phyloP scores from a whole-genome alignment of 2,329 filamentous ascomycete genomes.

The Dichotomopilus funicola region DNA sequence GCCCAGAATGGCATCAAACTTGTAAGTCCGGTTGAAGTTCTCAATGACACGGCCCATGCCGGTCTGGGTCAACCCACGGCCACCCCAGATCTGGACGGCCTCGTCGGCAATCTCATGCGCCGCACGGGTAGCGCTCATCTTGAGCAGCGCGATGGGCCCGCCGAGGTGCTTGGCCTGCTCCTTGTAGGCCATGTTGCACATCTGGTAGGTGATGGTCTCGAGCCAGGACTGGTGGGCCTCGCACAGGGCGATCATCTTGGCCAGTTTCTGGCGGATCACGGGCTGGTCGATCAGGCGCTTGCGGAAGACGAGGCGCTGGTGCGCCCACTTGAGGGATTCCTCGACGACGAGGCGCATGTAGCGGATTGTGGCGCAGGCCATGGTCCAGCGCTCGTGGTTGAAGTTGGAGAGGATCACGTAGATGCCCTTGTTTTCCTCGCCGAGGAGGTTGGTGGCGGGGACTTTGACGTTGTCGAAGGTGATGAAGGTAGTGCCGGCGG shows the following conservation, averaged over 20 bases:
- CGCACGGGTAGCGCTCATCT: constrained; percentile 68
- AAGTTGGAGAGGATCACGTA: constrained; percentile 80
- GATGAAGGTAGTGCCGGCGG: constrained; percentile 72
- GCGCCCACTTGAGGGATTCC: constrained; percentile 81
- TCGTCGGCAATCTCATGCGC: constrained; percentile 81
- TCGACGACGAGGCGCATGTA: constrained; percentile 65
- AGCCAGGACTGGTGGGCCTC: constrained; percentile 84
- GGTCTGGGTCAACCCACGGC: constrained; percentile 69
- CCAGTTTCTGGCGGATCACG: constrained; percentile 77
- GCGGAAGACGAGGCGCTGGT: constrained; percentile 78
- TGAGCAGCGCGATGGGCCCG: constrained; percentile 76
- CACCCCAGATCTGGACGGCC: constrained; percentile 79
- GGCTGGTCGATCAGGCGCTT: constrained; percentile 79
- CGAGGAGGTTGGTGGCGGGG: constrained; percentile 68
- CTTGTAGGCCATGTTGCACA: constrained; percentile 76
- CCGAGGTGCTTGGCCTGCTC: constrained; percentile 69
- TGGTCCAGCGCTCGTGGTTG: constrained; percentile 79
- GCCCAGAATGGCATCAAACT: constrained; percentile 68
- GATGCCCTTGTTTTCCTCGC: constrained; percentile 80
- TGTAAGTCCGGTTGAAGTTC: constrained; percentile 78
- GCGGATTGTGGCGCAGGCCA: constrained; percentile 61
- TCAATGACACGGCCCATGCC: constrained; percentile 81
- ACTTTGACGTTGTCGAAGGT: constrained; percentile 86
- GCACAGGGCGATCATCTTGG: constrained; percentile 76
- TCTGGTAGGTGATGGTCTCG: constrained; percentile 78